phyloP scores from a whole-genome alignment of 1,139 yeast species.

The Candida sp. region DNA sequence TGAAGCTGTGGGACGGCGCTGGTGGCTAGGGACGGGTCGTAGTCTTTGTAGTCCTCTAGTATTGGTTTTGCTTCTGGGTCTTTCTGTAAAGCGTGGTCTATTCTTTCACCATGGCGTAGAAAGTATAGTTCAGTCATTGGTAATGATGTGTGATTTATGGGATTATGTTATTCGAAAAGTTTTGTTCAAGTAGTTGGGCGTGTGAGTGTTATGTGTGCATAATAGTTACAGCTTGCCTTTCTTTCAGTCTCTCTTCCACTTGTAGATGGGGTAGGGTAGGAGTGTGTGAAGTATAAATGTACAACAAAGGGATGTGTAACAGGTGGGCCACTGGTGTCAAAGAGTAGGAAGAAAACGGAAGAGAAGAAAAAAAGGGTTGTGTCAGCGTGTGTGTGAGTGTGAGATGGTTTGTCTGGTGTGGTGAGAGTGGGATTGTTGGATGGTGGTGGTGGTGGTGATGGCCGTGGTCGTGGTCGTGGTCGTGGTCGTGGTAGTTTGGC shows the following conservation, averaged over 20 bases:
- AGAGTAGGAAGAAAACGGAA: background rate
- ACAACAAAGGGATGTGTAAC: background rate
- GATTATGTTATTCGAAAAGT: too few relatives aligned
- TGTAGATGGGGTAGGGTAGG: too few relatives aligned
- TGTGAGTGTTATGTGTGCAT: too few relatives aligned
- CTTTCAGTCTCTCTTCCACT: too few relatives aligned
- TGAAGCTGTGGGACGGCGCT: constrained; percentile 34
- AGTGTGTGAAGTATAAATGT: too few relatives aligned
- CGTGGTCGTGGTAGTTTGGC: background rate
- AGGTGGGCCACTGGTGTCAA: background rate
- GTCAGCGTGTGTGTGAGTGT: background rate
- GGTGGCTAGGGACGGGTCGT: constrained; percentile 45
- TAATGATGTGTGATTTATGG: background rate
- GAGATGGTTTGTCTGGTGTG: too few relatives aligned
- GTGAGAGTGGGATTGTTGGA: background rate
- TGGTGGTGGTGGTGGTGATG: background rate
- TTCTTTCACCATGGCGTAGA: constrained; percentile 50
- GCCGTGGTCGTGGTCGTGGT: background rate
- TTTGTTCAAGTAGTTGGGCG: too few relatives aligned
- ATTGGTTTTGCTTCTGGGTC: constrained; percentile 33
- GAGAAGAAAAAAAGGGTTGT: background rate
- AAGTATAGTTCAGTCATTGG: constrained; percentile 45
- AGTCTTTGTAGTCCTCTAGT: constrained; percentile 31
- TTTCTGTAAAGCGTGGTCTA: constrained; percentile 39
- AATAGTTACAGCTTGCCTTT: too few relatives aligned